A percentile compares a stretch with the other conserved stretches of the same genome.
phyloP scores from a whole-genome alignment of 2,329 filamentous ascomycete genomes.

The Corynespora cassiicola region DNA sequence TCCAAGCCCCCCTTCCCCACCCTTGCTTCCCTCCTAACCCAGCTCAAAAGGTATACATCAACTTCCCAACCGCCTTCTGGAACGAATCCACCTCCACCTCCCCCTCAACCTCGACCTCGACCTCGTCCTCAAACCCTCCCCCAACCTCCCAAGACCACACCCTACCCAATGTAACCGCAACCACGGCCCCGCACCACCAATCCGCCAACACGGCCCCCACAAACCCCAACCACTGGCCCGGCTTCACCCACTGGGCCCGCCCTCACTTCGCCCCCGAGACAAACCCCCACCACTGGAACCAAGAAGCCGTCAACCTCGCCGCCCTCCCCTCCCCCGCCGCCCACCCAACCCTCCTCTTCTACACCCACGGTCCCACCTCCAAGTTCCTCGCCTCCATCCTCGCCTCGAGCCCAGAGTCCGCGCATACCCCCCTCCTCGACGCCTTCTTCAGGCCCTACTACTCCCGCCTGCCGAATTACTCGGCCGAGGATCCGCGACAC shows the following conservation, averaged over 20 bases:
- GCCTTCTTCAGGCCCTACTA: conserved; percentile 80
- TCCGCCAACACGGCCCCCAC: conserved; percentile 34
- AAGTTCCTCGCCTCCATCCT: conserved; percentile 36
- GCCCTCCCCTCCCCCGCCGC: conserved; percentile 63
- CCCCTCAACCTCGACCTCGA: conserved; percentile 1
- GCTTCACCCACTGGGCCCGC: conserved; percentile 78
- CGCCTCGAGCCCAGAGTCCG: conserved; percentile 39
- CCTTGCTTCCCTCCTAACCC: conserved; percentile 22
- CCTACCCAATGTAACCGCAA: conserved; percentile 46
- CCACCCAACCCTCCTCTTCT: conserved; percentile 87
- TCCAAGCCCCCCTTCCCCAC: conserved; percentile 14
- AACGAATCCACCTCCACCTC: conserved; percentile 40
- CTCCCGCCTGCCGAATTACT: conserved; percentile 74
- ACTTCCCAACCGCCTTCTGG: conserved; percentile 82
- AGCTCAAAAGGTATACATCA: conserved; percentile 54
- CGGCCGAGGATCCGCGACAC: conserved; percentile 61
- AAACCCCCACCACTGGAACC: conserved; percentile 72
- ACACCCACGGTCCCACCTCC: conserved; percentile 66
- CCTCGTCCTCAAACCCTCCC: not conserved
- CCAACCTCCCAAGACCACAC: conserved; percentile 18
- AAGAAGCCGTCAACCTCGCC: conserved; percentile 79
- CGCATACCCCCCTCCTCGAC: conserved; percentile 59
- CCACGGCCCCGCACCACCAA: conserved; percentile 44
- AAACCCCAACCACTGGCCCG: conserved; percentile 55
- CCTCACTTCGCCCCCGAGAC: conserved; percentile 70